Conservation (phyloP, 163 green algal species). For the Chloroidium sp. region DNA sequence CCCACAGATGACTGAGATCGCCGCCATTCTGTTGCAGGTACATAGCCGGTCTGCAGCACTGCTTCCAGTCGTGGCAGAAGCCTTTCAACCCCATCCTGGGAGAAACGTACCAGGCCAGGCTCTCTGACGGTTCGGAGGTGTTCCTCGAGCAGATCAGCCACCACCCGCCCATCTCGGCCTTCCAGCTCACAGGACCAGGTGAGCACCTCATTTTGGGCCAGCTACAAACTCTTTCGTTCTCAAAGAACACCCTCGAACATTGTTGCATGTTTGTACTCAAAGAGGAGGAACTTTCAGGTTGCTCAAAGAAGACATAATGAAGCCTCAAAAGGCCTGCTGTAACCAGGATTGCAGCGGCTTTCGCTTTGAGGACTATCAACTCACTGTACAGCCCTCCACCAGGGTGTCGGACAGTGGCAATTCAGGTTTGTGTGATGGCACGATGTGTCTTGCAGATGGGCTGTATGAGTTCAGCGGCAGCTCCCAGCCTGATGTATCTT, state of each 20-base stretch:
- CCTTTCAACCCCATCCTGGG: constrained; percentile 84
- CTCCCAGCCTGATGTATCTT: constrained; percentile 55
- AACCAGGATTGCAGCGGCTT: not conserved
- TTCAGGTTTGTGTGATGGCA: not conserved
- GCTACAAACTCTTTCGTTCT: not conserved
- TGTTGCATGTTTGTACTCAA: too few species aligned
- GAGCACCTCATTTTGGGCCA: not conserved
- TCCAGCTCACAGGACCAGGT: constrained; percentile 63
- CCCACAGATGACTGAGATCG: not conserved
- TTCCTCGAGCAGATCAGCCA: constrained; percentile 80
- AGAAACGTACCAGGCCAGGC: constrained; percentile 69
- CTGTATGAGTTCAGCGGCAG: constrained; percentile 55
- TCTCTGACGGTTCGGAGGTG: constrained; percentile 51
- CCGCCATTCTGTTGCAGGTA: constrained; percentile 26
- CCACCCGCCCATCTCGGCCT: constrained; percentile 72
- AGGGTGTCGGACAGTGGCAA: not conserved
- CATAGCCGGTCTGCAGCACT: constrained; percentile 55
- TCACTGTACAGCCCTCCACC: not conserved
- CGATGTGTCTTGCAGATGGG: constrained; percentile 9
- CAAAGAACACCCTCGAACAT: not conserved
- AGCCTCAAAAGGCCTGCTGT: not conserved
- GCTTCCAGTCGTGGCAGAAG: constrained; percentile 59
- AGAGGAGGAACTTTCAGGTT: not conserved
- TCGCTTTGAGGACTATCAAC: not conserved
- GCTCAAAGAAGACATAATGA: not conserved